Evolutionary conservation across 2,329 filamentous ascomycete genomes (phyloP), one percentile per base, ranked within the genome.

Genomic region (Raffaelea albimanens): DNA sequence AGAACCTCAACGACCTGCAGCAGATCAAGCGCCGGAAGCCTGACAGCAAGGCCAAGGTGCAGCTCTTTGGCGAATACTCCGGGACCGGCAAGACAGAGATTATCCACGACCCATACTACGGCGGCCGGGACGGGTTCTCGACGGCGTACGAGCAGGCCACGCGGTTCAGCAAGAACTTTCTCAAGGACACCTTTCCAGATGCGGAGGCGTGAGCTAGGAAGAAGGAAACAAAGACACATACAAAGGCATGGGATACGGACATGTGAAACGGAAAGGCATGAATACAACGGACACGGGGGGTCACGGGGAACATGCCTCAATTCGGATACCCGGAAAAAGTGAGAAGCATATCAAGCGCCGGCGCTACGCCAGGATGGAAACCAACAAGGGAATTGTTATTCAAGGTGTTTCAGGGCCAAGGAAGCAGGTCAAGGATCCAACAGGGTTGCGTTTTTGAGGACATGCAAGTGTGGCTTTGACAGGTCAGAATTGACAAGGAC

Each of bases 61-160:
- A 86, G 73, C 67, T 97, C 43, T 97, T 93, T 68, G 93, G 93
- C 29, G 85, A 90, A 59, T 81, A 72, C 57, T 89, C 86, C 59
- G 85, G 85, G 4, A 78, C 70, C 31, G 76, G 61, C 59, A 77
- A 67, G n/a, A 72, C 76, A 19, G 86, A 95, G 68, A 76, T 87
- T 43, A 82, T 96, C 9, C 71, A 78, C 50, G 93, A 97, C 63
- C 93, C 93, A 14, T 98, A 97, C 67, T 97, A 97, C 63, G 89
- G 87, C n/a, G 88, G 80, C 13, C 68, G 72, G 4, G 77, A 86
- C 56, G 89, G 88, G 2, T 97, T 97, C 61, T 79, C 85, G 58
- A 78, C 75, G 59, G 87, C 89, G n/a, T 97, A 85, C 65, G 80
- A 91, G 67, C 90, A 96, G 71, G 83, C 84, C 53, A 69, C 73